Evolutionary conservation across 768 basidiomycete species (phyloP), one percentile per base, ranked within the genome.

Genomic region (Russula griseocarnosa): DNA sequence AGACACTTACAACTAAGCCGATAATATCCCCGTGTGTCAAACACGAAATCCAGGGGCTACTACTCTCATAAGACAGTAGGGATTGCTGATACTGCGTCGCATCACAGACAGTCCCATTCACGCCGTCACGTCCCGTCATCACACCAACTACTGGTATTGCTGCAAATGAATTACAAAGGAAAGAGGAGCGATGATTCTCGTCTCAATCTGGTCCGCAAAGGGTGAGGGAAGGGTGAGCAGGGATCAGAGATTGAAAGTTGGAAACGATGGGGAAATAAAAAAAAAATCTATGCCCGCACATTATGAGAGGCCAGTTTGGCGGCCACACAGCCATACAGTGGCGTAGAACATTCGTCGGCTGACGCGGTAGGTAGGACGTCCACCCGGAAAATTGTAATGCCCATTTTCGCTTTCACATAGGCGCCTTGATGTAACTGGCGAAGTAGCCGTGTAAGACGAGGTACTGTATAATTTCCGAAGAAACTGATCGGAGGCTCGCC

Each of bases 21-120:
- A 78, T 77, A 58, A 71, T 74, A 46, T 78, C 66, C 14, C 74
- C 75, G 3, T 73, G 71, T 9, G 73, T 74, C 30, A 77, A 61
- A 50, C 75, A 77, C 20, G 49, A 44, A 24, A 68, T 66, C 1
- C 40, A 5, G 14, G 64, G 40, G 46, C 46, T 14, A 22, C 2
- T 3, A 13, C 34, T 11, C 6, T 10, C 24, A 36, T n/a, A n/a
- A n/a, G n/a, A 36, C 5, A 1, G 7, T 18, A 16, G 9, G 10
- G 34, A 34, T 34, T 34, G 34, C 1, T 11, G 0, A 34, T 11
- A 34, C 36, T 66, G 61, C 4, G 40, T n/a, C 6, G 3, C 50
- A 28, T 49, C 34, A 28, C 66, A 67, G 46, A 56, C 38, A 13
- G 66, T 67, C 24, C 58, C 54, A 9, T 57, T 46, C 32, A 64